phyloP scores from a whole-genome alignment of 1,139 yeast species.

The Taphrina confusa region DNA sequence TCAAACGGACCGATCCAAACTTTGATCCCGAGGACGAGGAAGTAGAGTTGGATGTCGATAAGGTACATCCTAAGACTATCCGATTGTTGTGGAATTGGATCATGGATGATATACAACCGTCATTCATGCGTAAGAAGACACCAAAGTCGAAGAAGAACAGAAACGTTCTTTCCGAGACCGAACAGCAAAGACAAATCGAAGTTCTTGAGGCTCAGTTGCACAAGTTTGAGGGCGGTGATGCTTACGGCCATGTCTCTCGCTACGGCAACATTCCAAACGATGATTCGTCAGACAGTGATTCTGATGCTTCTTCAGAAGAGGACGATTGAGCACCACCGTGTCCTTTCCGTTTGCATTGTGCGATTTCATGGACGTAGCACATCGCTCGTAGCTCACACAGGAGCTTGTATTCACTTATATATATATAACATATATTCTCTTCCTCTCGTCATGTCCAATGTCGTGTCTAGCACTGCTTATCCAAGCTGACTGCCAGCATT shows the following conservation, averaged over 20 bases:
- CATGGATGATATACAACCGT: constrained; percentile 53
- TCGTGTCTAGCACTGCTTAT: no score
- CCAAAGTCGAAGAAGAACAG: constrained; percentile 53
- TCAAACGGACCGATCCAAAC: constrained; percentile 84
- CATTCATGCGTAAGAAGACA: constrained; percentile 37
- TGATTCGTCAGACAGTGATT: constrained; percentile 26
- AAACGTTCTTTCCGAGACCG: constrained; percentile 63
- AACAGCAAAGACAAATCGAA: constrained; percentile 41
- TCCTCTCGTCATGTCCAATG: no score
- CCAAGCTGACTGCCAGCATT: no score
- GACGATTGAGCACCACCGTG: constrained; percentile 26
- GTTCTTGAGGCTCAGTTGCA: constrained; percentile 40
- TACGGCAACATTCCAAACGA: constrained; percentile 20
- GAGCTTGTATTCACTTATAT: no score
- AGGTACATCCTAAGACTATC: constrained; percentile 80
- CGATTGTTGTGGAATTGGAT: constrained; percentile 79
- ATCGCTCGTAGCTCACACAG: no score
- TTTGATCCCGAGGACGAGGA: constrained; percentile 57
- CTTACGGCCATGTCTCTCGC: constrained; percentile 26
- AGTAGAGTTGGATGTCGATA: constrained; percentile 94
- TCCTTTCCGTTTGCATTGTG: no score
- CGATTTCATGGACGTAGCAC: no score
- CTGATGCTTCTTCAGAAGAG: constrained; percentile 28
- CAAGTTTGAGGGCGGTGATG: constrained; percentile 30
- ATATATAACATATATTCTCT: no score